Base-by-base conservation (phyloP, 495 filamentous ascomycete species). In the Hypomontagnella submonticulosa region DNA sequence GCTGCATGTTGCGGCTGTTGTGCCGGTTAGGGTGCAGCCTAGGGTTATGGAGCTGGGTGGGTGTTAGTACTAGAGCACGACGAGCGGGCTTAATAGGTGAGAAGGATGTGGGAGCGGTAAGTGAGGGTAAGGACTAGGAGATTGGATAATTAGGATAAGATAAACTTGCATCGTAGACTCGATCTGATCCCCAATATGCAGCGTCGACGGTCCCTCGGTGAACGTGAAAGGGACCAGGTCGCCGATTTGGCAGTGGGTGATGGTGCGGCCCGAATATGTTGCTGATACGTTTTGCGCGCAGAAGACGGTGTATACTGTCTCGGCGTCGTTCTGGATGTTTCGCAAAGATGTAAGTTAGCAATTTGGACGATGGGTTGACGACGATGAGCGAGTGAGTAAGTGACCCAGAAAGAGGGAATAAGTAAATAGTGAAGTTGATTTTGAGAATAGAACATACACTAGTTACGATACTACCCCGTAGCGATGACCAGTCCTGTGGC, bases 271-370 rank as follows among this genome's bases (percentile, higher is more conserved):
- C 6, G 6, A 6, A 3, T 2, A 27, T 2, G 23, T 6, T 7
- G 34, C 49, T 19, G 66, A 63, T 7, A 60, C 62, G 23, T 70
- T 41, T 10, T 73, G 67, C 10, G 70, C 75, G 50, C 78, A 80
- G 56, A 80, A 80, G 18, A 79, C 66, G 16, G 77, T 79, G 49
- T 76, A 80, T 12, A 69, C 54, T 9, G 78, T 77, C 47, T 61
- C 71, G 32, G 52, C 70, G 33, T 57, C 41, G 51, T 76, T 59
- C 75, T 77, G 49, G 11, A 33, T 27, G 2, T 15, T 43, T 10
- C 18, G 23, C 18, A 23, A 30, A 19, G 30, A 30, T 43, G n/a
- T 33, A 13, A 42, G n/a, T 52, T 16, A 42, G 40, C 6, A 46
- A 47, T 7, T n/a, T 23, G 19, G 18, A 23, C 11, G 1, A 27